A percentile compares a stretch with the other conserved stretches of the same genome.
Conservation (phyloP, 2,329 filamentous ascomycete species). For the Teratosphaeria destructans region DNA sequence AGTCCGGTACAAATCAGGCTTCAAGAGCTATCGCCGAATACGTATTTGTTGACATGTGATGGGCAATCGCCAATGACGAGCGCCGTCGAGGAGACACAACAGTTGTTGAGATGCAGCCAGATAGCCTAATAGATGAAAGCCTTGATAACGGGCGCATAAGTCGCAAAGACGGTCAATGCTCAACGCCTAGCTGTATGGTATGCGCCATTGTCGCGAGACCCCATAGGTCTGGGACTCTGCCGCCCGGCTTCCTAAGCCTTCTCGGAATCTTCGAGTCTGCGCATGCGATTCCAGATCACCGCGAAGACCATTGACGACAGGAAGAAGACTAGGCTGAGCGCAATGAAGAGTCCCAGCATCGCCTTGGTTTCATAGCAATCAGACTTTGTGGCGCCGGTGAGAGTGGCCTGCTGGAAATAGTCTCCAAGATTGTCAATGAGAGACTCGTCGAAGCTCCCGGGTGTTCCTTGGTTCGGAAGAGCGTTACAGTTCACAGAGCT, state of each 20-base stretch:
- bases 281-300: slow-evolving; percentile 28
- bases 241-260: not conserved
- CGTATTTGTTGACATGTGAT: not conserved
- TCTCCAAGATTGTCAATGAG: not conserved
- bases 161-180: not conserved
- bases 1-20: not conserved
- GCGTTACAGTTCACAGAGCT: not conserved
- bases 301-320: slow-evolving; percentile 36
- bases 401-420: not conserved
- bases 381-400: slow-evolving; percentile 47
- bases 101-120: not conserved
- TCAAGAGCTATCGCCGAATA: not conserved
- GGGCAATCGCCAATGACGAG: not conserved
- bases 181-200: not conserved
- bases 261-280: not conserved
- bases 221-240: not conserved
- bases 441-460: not conserved
- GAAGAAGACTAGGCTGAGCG: slow-evolving; percentile 49
- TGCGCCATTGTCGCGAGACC: not conserved
- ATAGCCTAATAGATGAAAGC: not conserved
- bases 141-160: not conserved
- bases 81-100: not conserved
- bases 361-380: slow-evolving; percentile 79
- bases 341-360: slow-evolving; percentile 77
- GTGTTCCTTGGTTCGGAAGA: not conserved